Evolutionary conservation across 106 monocot species (phyloP), one percentile per base, ranked within the genome.

Genomic region (Ottelia alismoides): DNA sequence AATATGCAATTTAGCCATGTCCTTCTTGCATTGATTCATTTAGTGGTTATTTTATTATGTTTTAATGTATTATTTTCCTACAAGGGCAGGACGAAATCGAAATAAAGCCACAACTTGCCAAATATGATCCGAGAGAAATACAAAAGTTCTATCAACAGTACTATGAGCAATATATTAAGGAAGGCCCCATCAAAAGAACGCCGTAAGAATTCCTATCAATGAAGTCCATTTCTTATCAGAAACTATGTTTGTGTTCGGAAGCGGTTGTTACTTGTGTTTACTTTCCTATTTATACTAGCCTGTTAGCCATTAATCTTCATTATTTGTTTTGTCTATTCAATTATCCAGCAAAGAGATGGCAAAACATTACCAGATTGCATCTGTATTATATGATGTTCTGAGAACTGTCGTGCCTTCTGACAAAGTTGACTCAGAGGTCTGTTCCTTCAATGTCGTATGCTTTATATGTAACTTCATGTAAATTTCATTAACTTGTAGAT

Each of bases 301-400:
- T n/a, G n/a, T n/a, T n/a, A n/a, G n/a, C n/a, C n/a, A n/a, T n/a
- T n/a, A n/a, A n/a, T n/a, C 16, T 43, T 43, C 40, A 43, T 43
- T 16, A 43, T 43, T 43, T 43, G 6, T 43, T 43, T n/a, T n/a
- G n/a, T n/a, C n/a, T n/a, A n/a, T n/a, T n/a, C n/a, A n/a, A 32
- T 62, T 47, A 49, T 32, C 22, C 53, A 89, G 96, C n/a, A 89
- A 96, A 67, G 89, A 96, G 66, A 89, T 88, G 81, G 76, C 81
- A 56, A 96, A 85, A 52, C 82, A 85, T 55, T 96, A 96, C 65
- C 88, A 79, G 60, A 88, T 82, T 69, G 89, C 85, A 51, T 89
- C 89, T 28, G 85, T 96, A 21, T 62, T 96, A 51, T 89, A 85
- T 72, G 89, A 85, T 65, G 89, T 96, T 30, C 66, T 96, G 60